Percentiles rank a stretch among this genome's conserved stretches.
phyloP scores from a whole-genome alignment of 345 rosid genomes.

The Erucastrum elatum region DNA sequence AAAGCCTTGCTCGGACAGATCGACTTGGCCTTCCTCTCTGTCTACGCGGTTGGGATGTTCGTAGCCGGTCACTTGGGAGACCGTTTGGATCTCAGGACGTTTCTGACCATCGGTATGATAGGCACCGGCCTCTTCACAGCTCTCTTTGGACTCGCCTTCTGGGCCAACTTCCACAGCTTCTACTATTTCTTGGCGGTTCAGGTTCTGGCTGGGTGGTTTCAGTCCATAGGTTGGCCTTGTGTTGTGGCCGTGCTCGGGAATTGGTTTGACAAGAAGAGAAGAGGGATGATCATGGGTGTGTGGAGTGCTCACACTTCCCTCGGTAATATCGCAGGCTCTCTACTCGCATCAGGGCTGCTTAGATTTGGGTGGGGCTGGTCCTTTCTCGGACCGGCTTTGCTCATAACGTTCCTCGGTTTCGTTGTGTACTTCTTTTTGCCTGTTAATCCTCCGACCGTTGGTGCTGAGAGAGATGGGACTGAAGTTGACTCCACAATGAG shows the following conservation, averaged over 20 bases:
- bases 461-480: constrained; percentile 58
- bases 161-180: constrained; percentile 73
- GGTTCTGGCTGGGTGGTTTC: constrained; percentile 78
- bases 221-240: constrained; percentile 99
- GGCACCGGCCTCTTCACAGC: constrained; percentile 86
- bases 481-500: constrained; percentile 59
- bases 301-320: constrained; percentile 98
- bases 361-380: constrained; percentile 99
- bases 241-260: constrained; percentile 94
- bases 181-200: constrained; percentile 71
- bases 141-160: constrained; percentile 76
- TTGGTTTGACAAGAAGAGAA: constrained; percentile 90
- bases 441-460: constrained; percentile 72
- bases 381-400: constrained; percentile 74
- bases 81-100: constrained; percentile 74
- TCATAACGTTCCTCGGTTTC: constrained; percentile 63
- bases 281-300: constrained; percentile 93
- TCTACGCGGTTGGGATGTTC: constrained; percentile 85
- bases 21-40: constrained; percentile 77
- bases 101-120: constrained; percentile 80
- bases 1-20: constrained; percentile 80
- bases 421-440: constrained; percentile 72
- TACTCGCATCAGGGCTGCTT: constrained; percentile 70
- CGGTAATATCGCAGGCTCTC: constrained; percentile 85
- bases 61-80: constrained; percentile 94